Percentiles rank a stretch among this genome's conserved stretches.
These are phyloP conservation scores for Mollisia scopiformis DNA, from an alignment of 2,329 filamentous ascomycete species.

Conservation along the genomic window DNA sequence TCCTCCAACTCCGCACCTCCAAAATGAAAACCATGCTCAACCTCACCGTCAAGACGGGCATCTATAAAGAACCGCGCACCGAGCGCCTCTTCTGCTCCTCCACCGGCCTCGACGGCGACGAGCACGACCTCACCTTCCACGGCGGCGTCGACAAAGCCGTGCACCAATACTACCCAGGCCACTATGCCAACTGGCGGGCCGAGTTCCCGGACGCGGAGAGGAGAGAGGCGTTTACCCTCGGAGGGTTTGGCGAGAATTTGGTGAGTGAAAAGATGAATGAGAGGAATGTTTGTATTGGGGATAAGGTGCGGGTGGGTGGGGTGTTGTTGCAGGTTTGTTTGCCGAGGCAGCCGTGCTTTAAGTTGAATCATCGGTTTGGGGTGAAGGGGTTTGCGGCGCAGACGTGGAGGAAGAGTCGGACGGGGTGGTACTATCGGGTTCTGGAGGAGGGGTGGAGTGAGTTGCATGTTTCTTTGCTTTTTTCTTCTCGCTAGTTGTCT, in stretches of 20 bases:
- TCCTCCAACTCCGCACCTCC: constrained; percentile 60
- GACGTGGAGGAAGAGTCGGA: constrained; percentile 59
- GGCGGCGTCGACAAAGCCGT: constrained; percentile 67
- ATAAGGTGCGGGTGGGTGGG: constrained; percentile 52
- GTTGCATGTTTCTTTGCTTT: too few species aligned
- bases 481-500: too few species aligned
- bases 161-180: constrained; percentile 57
- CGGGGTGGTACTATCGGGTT: constrained; percentile 69
- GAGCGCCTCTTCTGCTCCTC: constrained; percentile 23
- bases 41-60: constrained; percentile 56
- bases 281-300: constrained; percentile 67
- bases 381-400: constrained; percentile 63
- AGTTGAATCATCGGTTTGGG: constrained; percentile 69
- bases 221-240: constrained; percentile 51
- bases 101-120: constrained; percentile 58
- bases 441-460: constrained; percentile 55
- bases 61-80: constrained; percentile 38
- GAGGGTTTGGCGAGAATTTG: constrained; percentile 68
- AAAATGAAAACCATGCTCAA: constrained; percentile 58
- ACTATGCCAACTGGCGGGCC: constrained; percentile 58
- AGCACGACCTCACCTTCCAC: constrained; percentile 65
- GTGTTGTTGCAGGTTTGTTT: constrained; percentile 61
- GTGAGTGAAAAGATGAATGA: constrained; percentile 62
- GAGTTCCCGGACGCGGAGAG: constrained; percentile 52
- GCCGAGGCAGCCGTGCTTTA: constrained; percentile 68